A percentile compares a stretch with the other conserved stretches of the same genome.
Conservation (phyloP, 164 flowering plant genomes). For the Akebia trifoliata region DNA sequence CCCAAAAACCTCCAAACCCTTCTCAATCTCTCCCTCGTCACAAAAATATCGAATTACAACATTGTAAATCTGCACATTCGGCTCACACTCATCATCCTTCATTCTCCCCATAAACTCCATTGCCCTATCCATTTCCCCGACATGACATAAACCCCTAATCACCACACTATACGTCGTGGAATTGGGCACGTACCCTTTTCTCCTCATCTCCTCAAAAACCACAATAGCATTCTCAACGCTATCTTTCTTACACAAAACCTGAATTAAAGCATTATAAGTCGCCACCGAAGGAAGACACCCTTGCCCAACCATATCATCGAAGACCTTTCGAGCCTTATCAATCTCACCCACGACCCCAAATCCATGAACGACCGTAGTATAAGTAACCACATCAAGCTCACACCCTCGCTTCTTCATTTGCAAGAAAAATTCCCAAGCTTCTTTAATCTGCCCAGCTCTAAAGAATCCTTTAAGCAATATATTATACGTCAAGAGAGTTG, state of each 20-base stretch:
- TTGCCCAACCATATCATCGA: conserved; percentile 52
- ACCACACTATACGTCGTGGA: conserved; percentile 58
- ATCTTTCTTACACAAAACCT: conserved; percentile 83
- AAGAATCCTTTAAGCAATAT: conserved; percentile 79
- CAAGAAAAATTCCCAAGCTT: conserved; percentile 77
- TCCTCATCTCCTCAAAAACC: conserved; percentile 69
- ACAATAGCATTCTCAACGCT: conserved; percentile 60
- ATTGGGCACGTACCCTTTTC: conserved; percentile 77
- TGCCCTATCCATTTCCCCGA: conserved; percentile 56
- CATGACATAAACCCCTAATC: conserved; percentile 81
- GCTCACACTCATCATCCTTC: conserved; percentile 58
- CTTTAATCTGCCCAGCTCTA: conserved; percentile 56
- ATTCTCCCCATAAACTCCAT: conserved; percentile 57
- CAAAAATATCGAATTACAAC: conserved; percentile 67
- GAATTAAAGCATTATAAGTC: conserved; percentile 85
- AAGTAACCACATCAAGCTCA: conserved; percentile 74
- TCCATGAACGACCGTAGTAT: conserved; percentile 87
- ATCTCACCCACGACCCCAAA: conserved; percentile 73
- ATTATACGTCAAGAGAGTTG: conserved; percentile 59
- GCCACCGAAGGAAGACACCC: conserved; percentile 82
- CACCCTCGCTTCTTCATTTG: conserved; percentile 78
- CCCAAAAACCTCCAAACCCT: conserved; percentile 49
- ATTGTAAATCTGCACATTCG: conserved; percentile 76
- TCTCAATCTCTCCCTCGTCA: conserved; percentile 76
- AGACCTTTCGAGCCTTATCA: conserved; percentile 55